These are phyloP conservation scores for Phytophthora nicotianae DNA, from an alignment of 352 stramenopile genomes.

Conservation along the genomic window DNA sequence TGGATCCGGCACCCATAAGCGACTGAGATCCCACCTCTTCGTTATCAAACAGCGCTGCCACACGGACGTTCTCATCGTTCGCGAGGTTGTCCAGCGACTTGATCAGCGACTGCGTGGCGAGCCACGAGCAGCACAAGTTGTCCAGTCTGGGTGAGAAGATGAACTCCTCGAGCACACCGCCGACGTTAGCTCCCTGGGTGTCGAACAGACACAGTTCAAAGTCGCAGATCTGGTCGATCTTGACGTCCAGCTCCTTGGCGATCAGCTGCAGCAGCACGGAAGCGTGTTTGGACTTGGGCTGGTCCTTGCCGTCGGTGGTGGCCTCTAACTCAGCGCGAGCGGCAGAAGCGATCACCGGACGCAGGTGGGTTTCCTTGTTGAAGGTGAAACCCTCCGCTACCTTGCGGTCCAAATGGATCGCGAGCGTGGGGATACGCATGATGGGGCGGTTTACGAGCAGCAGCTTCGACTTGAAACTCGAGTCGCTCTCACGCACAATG, in stretches of 20 bases:
- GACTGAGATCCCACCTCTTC: conserved; percentile 96
- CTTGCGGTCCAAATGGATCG: conserved; percentile 96
- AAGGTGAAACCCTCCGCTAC: conserved; percentile 91
- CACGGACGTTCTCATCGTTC: conserved; percentile 85
- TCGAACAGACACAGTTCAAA: conserved; percentile 98
- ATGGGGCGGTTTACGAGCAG: conserved; percentile 95
- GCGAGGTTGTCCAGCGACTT: conserved; percentile 75
- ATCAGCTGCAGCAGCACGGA: conserved; percentile 93
- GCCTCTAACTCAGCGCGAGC: conserved; percentile 88
- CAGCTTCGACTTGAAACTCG: conserved; percentile 74
- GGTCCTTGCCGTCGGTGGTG: conserved; percentile 58
- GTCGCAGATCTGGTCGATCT: conserved; percentile 92
- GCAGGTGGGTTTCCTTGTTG: conserved; percentile 97
- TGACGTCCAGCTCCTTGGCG: conserved; percentile 89
- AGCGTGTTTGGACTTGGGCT: conserved; percentile 86
- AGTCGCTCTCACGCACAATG: conserved; percentile 86
- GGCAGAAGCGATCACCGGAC: conserved; percentile 90
- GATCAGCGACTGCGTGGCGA: conserved; percentile 87
- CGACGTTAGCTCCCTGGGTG: conserved; percentile 92
- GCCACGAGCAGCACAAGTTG: conserved; percentile 97
- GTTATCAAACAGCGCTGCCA: conserved; percentile 98
- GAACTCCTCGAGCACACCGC: conserved; percentile 95
- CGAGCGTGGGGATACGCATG: conserved; percentile 96
- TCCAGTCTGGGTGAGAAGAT: conserved; percentile 96
- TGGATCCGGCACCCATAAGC: conserved; percentile 82